A percentile compares a stretch with the other conserved stretches of the same genome.
phyloP scores from a whole-genome alignment of 202 grass and related monocot genomes.

The Musa balbisiana region DNA sequence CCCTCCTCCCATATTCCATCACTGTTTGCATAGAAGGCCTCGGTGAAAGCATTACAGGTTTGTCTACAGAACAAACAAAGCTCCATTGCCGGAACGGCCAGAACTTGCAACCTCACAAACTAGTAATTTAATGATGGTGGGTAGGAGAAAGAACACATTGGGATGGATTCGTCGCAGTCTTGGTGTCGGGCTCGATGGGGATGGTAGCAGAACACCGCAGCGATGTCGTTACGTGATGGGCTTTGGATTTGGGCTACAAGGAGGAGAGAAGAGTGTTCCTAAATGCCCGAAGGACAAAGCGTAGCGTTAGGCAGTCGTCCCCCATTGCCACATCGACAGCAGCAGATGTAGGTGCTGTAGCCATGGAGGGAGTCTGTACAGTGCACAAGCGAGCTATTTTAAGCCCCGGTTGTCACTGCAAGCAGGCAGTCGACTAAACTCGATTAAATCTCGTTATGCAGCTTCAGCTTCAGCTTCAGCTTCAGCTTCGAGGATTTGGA shows the following conservation, averaged over 20 bases:
- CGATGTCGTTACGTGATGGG: slow-evolving; percentile 14
- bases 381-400: too few relatives aligned
- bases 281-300: slow-evolving; percentile 45
- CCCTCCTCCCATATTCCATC: neutral
- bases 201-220: neutral
- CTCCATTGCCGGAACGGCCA: too few relatives aligned
- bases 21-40: neutral
- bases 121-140: too few relatives aligned
- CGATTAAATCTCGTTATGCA: too few relatives aligned
- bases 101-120: too few relatives aligned
- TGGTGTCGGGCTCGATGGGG: neutral
- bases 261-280: slow-evolving; percentile 13
- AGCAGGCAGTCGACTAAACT: too few relatives aligned
- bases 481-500: too few relatives aligned
- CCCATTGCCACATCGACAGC: neutral
- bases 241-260: slow-evolving; percentile 1
- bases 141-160: neutral
- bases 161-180: neutral
- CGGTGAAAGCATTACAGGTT: neutral
- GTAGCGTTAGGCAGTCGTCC: slow-evolving; percentile 35
- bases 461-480: too few relatives aligned
- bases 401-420: too few relatives aligned
- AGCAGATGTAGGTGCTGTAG: neutral
- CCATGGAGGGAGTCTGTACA: too few relatives aligned
- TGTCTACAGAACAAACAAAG: neutral